Evolutionary conservation across 2,329 filamentous ascomycete species (phyloP), one percentile per base, ranked within the genome.

Genomic region (Calonectria leucothoes): DNA sequence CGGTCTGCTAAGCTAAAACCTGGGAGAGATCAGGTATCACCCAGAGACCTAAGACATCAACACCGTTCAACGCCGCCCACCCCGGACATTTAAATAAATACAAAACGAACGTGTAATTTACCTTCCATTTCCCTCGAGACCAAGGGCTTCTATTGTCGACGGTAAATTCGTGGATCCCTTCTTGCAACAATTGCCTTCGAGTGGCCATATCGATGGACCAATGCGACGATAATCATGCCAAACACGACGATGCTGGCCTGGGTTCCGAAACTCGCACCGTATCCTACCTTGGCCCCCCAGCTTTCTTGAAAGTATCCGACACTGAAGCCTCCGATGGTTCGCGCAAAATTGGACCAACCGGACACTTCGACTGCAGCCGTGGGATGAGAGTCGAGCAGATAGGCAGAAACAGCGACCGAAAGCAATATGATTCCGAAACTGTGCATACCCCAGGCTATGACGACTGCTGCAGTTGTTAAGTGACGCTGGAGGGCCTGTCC

Each of bases 341-440:
- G 78, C 15, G 78, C 78, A 35, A 82, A 81, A 59, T 83, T 84
- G 31, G 88, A 81, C 86, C 86, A 87, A 1, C 85, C 84, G 4
- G 84, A 84, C 0, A 89, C 87, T 66, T 89, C 86, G 1, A 86
- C 87, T 3, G 85, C 83, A 0, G 85, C 86, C 66, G 87, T 83
- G 0, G 88, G 88, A 72, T 89, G 89, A n/a, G 82, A 84, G 75
- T 90, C 88, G 0, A 89, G 82, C 6, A 84, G 78, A 72, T 89
- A 90, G 0, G 87, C 85, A 55, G 85, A 86, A 39, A 89, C 82
- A 1, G 85, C 87, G 14, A 88, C 87, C 0, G 87, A 88, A 7
- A 84, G 82, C n/a, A 86, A 83, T 84, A 89, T 91, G 79, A 90
- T 86, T 2, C 89, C 89, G 74, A 90, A 90, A 6, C 88, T 87